Evolutionary conservation across 306 rosid genomes (phyloP).

Genomic region (Acmispon strigosus): DNA sequence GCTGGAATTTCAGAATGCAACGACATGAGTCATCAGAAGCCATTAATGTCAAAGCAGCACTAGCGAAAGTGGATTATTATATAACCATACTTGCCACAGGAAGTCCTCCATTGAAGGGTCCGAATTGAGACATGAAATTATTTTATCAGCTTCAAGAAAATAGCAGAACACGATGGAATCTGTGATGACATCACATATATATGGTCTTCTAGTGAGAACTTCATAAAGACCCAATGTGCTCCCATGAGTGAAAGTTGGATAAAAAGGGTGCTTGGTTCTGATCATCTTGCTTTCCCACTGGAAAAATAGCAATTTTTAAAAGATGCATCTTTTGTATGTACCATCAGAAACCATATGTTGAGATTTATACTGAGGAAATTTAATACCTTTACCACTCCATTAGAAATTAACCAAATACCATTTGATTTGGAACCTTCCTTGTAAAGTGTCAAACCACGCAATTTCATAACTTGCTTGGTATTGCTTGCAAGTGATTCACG

Average conservation of each 20-base stretch:
- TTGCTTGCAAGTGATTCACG: constrained; percentile 52
- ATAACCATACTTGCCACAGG: constrained; percentile 76
- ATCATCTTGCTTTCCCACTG: constrained; percentile 73
- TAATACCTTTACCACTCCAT: constrained; percentile 86
- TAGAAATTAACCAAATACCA: constrained; percentile 91
- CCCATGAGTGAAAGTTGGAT: constrained; percentile 80
- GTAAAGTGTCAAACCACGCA: constrained; percentile 69
- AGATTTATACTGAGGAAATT: background rate
- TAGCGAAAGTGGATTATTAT: background rate
- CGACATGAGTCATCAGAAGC: background rate
- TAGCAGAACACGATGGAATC: constrained; percentile 63
- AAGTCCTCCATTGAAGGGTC: constrained; percentile 74
- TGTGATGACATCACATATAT: constrained; percentile 64
- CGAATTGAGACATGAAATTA: constrained; percentile 46
- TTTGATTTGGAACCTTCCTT: constrained; percentile 76
- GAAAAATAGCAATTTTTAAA: constrained; percentile 23
- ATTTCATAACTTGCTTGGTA: constrained; percentile 62
- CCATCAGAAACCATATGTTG: background rate
- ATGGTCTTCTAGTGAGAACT: constrained; percentile 68
- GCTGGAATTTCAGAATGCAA: constrained; percentile 11
- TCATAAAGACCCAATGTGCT: constrained; percentile 89
- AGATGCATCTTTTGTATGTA: background rate
- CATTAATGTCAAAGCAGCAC: background rate
- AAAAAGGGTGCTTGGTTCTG: constrained; percentile 51
- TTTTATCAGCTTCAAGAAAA: constrained; percentile 55